Evolutionary conservation across 768 basidiomycete genomes (phyloP).

Genomic region (Podaxis sp.): DNA sequence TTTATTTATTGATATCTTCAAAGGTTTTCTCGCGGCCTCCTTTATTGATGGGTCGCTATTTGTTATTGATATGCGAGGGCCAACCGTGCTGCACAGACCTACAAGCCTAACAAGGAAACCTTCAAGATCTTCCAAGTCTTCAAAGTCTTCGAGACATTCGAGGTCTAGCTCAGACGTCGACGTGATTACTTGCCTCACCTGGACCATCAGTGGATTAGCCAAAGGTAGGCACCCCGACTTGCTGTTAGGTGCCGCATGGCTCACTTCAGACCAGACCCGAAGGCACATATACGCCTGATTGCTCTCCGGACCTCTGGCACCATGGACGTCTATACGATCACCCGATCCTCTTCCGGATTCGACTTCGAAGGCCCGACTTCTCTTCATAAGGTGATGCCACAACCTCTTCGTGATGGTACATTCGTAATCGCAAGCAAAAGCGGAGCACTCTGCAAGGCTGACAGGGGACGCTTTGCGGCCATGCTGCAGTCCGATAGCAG

Average conservation of each 20-base stretch:
- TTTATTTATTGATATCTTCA: constrained; percentile 3
- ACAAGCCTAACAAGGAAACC: constrained; percentile 37
- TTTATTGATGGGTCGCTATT: constrained; percentile 59
- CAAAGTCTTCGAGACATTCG: constrained; percentile 27
- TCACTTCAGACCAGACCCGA: constrained; percentile 35
- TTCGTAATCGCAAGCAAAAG: constrained; percentile 58
- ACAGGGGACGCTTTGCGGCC: constrained; percentile 40
- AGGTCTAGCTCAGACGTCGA: constrained; percentile 45
- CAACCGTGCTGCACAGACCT: constrained; percentile 60
- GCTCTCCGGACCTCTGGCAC: constrained; percentile 58
- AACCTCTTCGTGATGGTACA: constrained; percentile 45
- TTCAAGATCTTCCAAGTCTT: constrained; percentile 30
- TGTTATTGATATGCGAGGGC: constrained; percentile 75
- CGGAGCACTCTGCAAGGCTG: constrained; percentile 45
- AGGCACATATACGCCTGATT: constrained; percentile 57
- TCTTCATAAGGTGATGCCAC: constrained; percentile 39
- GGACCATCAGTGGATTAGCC: constrained; percentile 61
- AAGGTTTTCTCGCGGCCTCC: constrained; percentile 78
- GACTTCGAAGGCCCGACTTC: constrained; percentile 36
- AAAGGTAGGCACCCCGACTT: constrained; percentile 39
- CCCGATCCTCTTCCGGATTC: constrained; percentile 32
- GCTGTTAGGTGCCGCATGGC: background rate
- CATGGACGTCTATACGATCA: constrained; percentile 57
- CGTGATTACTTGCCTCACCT: constrained; percentile 55
- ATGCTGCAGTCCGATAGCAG: constrained; percentile 28